Evolutionary conservation across 1,284 basidiomycete species (phyloP).

Genomic region (Testicularia cyperi): DNA sequence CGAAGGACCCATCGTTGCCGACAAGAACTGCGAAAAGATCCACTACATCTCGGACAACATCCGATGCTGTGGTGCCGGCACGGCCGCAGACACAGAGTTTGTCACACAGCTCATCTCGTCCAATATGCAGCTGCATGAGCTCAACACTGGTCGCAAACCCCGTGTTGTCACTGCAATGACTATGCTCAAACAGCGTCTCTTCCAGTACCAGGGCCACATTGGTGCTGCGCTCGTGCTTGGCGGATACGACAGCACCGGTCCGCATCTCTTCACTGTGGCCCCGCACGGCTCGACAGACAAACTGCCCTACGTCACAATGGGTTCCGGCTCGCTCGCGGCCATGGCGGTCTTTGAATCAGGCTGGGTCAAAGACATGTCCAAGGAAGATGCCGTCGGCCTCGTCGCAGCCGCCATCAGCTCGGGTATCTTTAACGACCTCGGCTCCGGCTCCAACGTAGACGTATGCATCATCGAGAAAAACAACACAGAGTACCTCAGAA

Average conservation of each 20-base stretch:
- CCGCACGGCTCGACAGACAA: slow-evolving; percentile 99
- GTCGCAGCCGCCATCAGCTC: slow-evolving; percentile 85
- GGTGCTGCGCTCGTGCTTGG: slow-evolving; percentile 97
- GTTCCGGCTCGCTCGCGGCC: slow-evolving; percentile 89
- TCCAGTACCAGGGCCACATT: slow-evolving; percentile 86
- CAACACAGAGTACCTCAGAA: slow-evolving; percentile 53
- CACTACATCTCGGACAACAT: slow-evolving; percentile 74
- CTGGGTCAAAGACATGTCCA: slow-evolving; percentile 83
- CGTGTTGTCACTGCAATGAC: slow-evolving; percentile 96
- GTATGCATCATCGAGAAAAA: slow-evolving; percentile 76
- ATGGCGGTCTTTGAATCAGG: slow-evolving; percentile 95
- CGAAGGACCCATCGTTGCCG: slow-evolving; percentile 90
- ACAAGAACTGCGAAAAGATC: slow-evolving; percentile 99
- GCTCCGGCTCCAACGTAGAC: slow-evolving; percentile 95
- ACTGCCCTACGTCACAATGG: slow-evolving; percentile 98
- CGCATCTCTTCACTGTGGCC: slow-evolving; percentile 92
- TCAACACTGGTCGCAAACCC: slow-evolving; percentile 61
- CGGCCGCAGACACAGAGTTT: slow-evolving; percentile 96
- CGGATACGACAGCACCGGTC: slow-evolving; percentile 87
- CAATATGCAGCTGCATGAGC: slow-evolving; percentile 59
- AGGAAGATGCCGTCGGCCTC: slow-evolving; percentile 77
- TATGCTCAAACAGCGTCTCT: slow-evolving; percentile 88
- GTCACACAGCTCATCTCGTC: slow-evolving; percentile 61
- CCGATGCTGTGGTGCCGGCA: slow-evolving; percentile 96
- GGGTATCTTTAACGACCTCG: slow-evolving; percentile 99